Percentiles rank a stretch among this genome's conserved stretches.
Conservation (phyloP, 2,329 filamentous ascomycete species). For the Monosporascus sp. region DNA sequence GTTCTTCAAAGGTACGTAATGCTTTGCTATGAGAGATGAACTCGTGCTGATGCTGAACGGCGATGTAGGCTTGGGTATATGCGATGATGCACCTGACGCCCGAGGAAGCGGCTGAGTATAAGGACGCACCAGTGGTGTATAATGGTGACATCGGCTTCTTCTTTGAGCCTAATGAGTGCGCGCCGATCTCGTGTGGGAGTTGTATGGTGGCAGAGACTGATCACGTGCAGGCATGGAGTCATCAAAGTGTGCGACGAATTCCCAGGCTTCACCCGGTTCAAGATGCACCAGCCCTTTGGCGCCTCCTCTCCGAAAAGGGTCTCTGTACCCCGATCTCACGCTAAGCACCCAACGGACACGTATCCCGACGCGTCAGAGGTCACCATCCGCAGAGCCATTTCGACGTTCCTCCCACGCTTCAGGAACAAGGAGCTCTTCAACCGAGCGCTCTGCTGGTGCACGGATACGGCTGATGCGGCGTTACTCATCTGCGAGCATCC, state of each 20-base stretch:
- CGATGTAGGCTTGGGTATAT: conserved; percentile 37
- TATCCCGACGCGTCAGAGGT: conserved; percentile 30
- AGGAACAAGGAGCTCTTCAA: conserved; percentile 25
- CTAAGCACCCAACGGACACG: conserved; percentile 32
- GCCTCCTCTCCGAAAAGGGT: conserved; percentile 20
- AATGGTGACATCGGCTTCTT: conserved; percentile 44
- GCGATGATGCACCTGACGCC: conserved; percentile 39
- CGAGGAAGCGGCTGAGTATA: conserved; percentile 36
- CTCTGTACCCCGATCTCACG: conserved; percentile 32
- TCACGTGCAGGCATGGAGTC: conserved; percentile 19
- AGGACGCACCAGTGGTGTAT: conserved; percentile 38
- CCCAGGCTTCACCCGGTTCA: conserved; percentile 34
- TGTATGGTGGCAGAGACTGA: not conserved
- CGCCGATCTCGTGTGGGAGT: not conserved
- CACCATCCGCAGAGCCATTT: conserved; percentile 23
- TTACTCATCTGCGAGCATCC: conserved; percentile 32
- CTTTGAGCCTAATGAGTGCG: conserved; percentile 40
- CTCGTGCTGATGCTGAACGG: conserved; percentile 4
- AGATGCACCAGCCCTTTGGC: conserved; percentile 29
- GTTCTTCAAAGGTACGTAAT: conserved; percentile 28
- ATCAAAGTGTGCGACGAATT: conserved; percentile 36
- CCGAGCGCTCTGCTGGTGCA: conserved; percentile 30
- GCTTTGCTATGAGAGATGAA: not conserved
- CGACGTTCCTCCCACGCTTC: conserved; percentile 27
- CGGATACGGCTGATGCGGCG: conserved; percentile 29